Percentiles rank a stretch among this genome's conserved stretches.
phyloP scores from a whole-genome alignment of 257 asterid genomes.

The Petunia secreta region DNA sequence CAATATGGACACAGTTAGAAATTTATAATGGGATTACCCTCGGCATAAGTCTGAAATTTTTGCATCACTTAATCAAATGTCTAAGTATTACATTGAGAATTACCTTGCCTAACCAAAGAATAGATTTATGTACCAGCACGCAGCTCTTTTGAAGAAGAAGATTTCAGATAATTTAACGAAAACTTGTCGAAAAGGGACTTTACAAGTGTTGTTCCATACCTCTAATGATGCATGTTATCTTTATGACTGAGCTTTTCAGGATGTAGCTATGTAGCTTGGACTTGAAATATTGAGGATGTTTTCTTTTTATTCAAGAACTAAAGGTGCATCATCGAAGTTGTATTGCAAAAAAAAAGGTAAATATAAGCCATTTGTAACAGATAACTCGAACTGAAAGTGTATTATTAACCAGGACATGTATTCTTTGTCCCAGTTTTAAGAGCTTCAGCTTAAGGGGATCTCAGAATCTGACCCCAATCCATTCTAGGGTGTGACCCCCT shows the following conservation, averaged over 20 bases:
- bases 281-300: neutral
- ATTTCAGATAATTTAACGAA: neutral
- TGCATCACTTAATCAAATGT: neutral
- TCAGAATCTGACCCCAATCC: neutral
- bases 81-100: neutral
- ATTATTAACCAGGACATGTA: neutral
- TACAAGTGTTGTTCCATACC: neutral
- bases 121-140: neutral
- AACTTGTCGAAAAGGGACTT: neutral
- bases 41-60: neutral
- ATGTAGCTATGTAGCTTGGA: slow-evolving; percentile 17
- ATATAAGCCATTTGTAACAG: neutral
- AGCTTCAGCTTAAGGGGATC: neutral
- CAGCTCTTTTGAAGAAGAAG: neutral
- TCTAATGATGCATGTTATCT: slow-evolving; percentile 5
- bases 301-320: neutral
- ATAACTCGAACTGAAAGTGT: neutral
- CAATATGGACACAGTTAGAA: neutral
- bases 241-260: neutral
- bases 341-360: neutral
- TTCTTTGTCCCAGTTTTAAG: neutral
- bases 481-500: neutral
- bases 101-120: neutral
- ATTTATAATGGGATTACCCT: neutral
- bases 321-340: neutral